Evolutionary conservation across 805 yeast genomes (phyloP), one percentile per base, ranked within the genome.

Genomic region (Yarrowia hollandica): DNA sequence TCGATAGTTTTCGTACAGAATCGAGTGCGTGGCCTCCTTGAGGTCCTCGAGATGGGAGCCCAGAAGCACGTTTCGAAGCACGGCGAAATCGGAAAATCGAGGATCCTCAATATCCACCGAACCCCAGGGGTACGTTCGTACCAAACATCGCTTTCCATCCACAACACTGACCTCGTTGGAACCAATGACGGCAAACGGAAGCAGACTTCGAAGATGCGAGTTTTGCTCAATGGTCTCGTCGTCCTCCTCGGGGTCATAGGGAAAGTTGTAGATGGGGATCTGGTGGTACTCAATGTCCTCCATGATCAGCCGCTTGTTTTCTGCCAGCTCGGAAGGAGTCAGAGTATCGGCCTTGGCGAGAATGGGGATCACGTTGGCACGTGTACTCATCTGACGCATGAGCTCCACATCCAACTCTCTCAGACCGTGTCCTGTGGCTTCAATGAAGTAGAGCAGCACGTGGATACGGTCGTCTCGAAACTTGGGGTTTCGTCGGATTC

Each of bases 331-430:
- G 1, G 78, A 69, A 19, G 77, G 77, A 0, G 96, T 88, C 64
- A 89, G 76, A 1, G 89, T 77, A 70, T 91, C 97, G 2, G 96
- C 84, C 67, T 88, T 86, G 33, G 88, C 81, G 60, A 91, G 81
- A 22, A 90, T 83, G 1, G 97, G 96, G 41, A 91, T 82, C 22
- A 92, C 79, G 72, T 91, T 91, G 18, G 88, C 96, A 64, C 84
- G 82, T 21, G 81, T 77, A 14, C 91, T 81, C 55, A 91, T 76
- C 46, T 79, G 76, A 64, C 77, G 81, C 85, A 91, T 87, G 57
- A 88, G 77, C 63, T 79, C 80, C 59, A 90, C 78, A 70, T 90
- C 97, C 58, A 85, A 74, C 67, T 87, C 90, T 60, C 87, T 81
- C 39, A 75, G 71, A 4, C 79, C 80, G 65, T 77, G 79, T 42